These are phyloP conservation scores for Rhodotorula kratochvilovae DNA, from an alignment of 768 basidiomycete species.

Conservation along the genomic window DNA sequence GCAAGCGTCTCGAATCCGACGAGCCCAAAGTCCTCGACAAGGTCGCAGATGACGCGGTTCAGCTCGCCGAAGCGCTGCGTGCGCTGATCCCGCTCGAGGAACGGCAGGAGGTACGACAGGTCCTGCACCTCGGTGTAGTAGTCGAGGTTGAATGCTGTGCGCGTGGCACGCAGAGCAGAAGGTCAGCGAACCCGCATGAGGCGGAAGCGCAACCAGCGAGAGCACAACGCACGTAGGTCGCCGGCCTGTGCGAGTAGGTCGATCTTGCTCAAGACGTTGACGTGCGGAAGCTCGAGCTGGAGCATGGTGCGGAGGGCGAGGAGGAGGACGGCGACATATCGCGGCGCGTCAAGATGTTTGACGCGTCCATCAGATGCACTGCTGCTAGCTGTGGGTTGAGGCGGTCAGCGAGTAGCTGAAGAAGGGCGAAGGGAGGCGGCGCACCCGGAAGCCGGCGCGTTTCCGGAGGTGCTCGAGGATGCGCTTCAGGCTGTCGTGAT, in stretches of 20 bases:
- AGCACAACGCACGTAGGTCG: constrained; percentile 64
- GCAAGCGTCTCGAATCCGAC: constrained; percentile 96
- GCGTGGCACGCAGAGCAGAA: neutral
- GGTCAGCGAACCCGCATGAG: neutral
- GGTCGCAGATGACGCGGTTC: constrained; percentile 81
- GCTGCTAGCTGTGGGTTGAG: constrained; percentile 68
- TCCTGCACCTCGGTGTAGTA: constrained; percentile 99
- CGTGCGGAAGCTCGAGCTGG: constrained; percentile 95
- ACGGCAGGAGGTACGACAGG: constrained; percentile 75
- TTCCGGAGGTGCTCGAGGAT: constrained; percentile 70
- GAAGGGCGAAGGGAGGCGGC: constrained; percentile 45
- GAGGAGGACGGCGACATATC: constrained; percentile 87
- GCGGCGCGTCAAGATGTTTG: constrained; percentile 91
- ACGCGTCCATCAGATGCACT: constrained; percentile 92
- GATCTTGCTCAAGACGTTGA: constrained; percentile 94
- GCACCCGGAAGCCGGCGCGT: constrained; percentile 77
- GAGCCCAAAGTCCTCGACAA: constrained; percentile 88
- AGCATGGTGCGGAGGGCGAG: constrained; percentile 93
- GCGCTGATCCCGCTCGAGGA: constrained; percentile 56
- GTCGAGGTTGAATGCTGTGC: constrained; percentile 86
- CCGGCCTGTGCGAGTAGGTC: constrained; percentile 87
- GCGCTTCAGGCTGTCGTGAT: constrained; percentile 79
- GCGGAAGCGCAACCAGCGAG: too few species aligned
- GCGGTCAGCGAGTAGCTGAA: too few species aligned
- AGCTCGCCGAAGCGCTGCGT: constrained; percentile 69